These are phyloP conservation scores for Phytopythium ostracodes DNA, from an alignment of 352 stramenopile genomes.

Conservation along the genomic window DNA sequence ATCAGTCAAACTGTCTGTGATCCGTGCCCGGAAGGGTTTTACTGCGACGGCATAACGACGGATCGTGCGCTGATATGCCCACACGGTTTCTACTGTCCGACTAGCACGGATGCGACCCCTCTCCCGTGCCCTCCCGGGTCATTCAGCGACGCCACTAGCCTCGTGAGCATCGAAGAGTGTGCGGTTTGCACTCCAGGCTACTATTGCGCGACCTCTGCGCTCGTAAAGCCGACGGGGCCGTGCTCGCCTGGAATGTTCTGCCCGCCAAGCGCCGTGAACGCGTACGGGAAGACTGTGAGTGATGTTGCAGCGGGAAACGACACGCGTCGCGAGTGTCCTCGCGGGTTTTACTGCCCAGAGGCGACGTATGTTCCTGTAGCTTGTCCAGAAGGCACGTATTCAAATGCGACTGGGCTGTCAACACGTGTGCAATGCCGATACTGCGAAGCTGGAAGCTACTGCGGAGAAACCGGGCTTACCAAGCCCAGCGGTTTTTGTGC, in stretches of 20 bases:
- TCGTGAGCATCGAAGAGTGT: slow-evolving; percentile 40
- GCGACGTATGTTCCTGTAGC: slow-evolving; percentile 56
- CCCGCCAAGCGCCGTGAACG: slow-evolving; percentile 29
- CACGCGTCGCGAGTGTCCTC: slow-evolving; percentile 44
- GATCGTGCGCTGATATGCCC: slow-evolving; percentile 40
- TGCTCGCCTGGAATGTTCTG: slow-evolving; percentile 66
- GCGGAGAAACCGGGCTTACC: slow-evolving; percentile 23
- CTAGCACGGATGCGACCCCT: slow-evolving; percentile 29
- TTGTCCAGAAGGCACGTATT: slow-evolving; percentile 64
- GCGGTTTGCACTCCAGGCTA: slow-evolving; percentile 29
- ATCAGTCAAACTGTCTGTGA: slow-evolving; percentile 28
- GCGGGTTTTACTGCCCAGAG: slow-evolving; percentile 71
- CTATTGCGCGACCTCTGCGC: slow-evolving; percentile 31
- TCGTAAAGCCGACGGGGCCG: slow-evolving; percentile 20
- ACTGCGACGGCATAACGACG: slow-evolving; percentile 51
- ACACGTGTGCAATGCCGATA: slow-evolving; percentile 44
- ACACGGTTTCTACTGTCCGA: slow-evolving; percentile 42
- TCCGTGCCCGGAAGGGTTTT: slow-evolving; percentile 58
- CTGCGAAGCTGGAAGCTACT: slow-evolving; percentile 58
- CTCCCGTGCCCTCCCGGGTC: slow-evolving; percentile 65
- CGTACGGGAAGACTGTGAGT: slow-evolving; percentile 29
- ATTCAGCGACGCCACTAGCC: slow-evolving; percentile 38
- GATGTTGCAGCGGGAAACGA: slow-evolving; percentile 12
- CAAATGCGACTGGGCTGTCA: slow-evolving; percentile 37
- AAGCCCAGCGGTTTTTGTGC: slow-evolving; percentile 33